Evolutionary conservation across 108 stramenopile genomes (phyloP), one percentile per base, ranked within the genome.

Genomic region (Fragilaria radians): DNA sequence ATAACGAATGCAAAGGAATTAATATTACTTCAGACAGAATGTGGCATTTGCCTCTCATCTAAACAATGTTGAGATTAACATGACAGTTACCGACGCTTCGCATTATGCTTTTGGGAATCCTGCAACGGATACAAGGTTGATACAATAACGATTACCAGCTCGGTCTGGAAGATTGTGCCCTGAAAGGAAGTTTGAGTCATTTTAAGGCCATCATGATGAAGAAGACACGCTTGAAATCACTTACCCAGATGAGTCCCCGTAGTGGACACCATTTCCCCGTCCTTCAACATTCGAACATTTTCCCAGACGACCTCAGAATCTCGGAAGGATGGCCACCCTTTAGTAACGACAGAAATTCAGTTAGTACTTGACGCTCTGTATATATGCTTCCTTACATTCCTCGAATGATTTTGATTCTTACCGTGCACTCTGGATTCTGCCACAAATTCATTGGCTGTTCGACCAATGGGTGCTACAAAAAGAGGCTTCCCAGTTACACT

Each of bases 221-320:
- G 30, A 32, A 28, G n/a, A 5, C 7, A 28, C 54, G 65, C 59
- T 48, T 73, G 76, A 1, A 11, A 14, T 11, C 14, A 42, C 36
- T 7, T 42, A 42, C 75, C 87, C 1, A 89, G 54, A 61, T 89
- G 87, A 29, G 91, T 90, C 17, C 92, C 95, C 58, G 80, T 82
- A 1, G 78, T 67, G 31, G 76, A 76, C 5, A 96, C 91, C 18
- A 87, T 81, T 62, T 96, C 95, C n/a, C 95, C 95, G 42, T 70
- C 63, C 21, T 68, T 76, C 34, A 96, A 50, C 0, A 91, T 83
- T 31, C 93, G 61, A 0, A 96, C 90, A 65, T 87, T 88, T 9
- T 89, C 86, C 95, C 95, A 96, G 0, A 88, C 85, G 4, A 86
- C 85, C 36, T 83, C 86, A 26, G 85, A 66, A 57, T 89, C 88